Percentiles rank a stretch among this genome's conserved stretches.
Evolutionary conservation across 768 basidiomycete species (phyloP).

Genomic region (Pisolithus microcarpus): DNA sequence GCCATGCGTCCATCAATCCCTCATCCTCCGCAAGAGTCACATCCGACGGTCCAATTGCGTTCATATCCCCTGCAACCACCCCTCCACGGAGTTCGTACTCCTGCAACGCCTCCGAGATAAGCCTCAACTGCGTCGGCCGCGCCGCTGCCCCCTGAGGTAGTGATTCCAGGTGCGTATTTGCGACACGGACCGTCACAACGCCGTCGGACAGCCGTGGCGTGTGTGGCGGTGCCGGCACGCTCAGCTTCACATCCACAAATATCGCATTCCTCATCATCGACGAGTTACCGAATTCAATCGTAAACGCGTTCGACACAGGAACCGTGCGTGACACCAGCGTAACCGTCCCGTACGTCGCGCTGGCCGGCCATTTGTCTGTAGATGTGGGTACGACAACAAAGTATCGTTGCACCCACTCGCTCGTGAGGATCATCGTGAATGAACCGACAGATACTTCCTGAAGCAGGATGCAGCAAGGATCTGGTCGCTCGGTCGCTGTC

Average conservation of each 20-base stretch:
- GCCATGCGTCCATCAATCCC: constrained; percentile 58
- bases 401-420: constrained; percentile 56
- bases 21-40: constrained; percentile 32
- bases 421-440: constrained; percentile 41
- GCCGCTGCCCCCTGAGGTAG: constrained; percentile 40
- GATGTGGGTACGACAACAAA: constrained; percentile 55
- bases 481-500: constrained; percentile 36
- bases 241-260: constrained; percentile 48
- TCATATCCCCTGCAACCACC: constrained; percentile 68
- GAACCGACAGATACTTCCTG: constrained; percentile 54
- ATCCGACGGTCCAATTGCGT: constrained; percentile 49
- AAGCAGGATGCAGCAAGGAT: constrained; percentile 57
- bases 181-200: constrained; percentile 47
- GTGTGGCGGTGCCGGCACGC: constrained; percentile 26
- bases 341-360: constrained; percentile 54
- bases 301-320: constrained; percentile 40
- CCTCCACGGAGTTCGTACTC: constrained; percentile 46
- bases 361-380: constrained; percentile 46
- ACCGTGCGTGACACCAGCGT: constrained; percentile 59
- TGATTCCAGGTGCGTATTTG: constrained; percentile 74
- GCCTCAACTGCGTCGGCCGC: constrained; percentile 42
- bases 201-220: constrained; percentile 28
- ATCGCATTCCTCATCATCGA: constrained; percentile 49
- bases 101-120: constrained; percentile 45
- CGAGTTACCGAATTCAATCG: constrained; percentile 48